Evolutionary conservation across 257 asterid species (phyloP).

Genomic region (Paraleonurus japonicus): DNA sequence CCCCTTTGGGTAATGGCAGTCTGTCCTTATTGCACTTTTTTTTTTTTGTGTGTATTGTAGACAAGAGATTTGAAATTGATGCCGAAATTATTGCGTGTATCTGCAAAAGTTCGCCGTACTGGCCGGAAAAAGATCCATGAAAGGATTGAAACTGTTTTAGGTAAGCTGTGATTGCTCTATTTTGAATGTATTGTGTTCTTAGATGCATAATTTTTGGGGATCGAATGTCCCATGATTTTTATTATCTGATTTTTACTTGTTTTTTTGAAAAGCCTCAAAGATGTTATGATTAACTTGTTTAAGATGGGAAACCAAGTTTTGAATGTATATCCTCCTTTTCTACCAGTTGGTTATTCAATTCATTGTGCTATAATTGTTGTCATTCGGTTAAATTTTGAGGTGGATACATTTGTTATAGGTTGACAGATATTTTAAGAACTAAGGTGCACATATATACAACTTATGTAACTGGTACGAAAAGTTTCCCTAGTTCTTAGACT

Average conservation of each 20-base stretch:
- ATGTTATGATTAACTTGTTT: background rate
- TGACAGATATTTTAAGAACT: background rate
- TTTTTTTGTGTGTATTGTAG: slow-evolving; percentile 36
- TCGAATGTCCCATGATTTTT: background rate
- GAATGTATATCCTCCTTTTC: background rate
- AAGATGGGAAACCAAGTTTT: background rate
- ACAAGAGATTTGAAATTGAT: slow-evolving; percentile 71
- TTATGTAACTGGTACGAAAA: background rate
- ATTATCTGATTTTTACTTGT: background rate
- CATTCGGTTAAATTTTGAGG: background rate
- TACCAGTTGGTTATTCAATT: background rate
- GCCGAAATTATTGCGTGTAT: slow-evolving; percentile 50
- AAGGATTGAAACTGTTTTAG: slow-evolving; percentile 62
- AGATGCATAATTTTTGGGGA: background rate
- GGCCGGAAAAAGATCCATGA: slow-evolving; percentile 78
- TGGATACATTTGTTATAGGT: background rate
- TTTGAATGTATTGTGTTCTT: background rate
- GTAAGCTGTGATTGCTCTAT: slow-evolving; percentile 34
- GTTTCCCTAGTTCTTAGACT: slow-evolving; percentile 25
- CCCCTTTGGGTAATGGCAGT: background rate
- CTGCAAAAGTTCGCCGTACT: slow-evolving; percentile 59
- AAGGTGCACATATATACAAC: background rate
- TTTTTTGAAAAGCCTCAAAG: background rate
- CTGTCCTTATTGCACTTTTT: slow-evolving; percentile 6
- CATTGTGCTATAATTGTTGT: background rate